These are phyloP conservation scores for Pyrenochaeta sp. DNA, from an alignment of 2,329 filamentous ascomycete genomes.

Conservation along the genomic window DNA sequence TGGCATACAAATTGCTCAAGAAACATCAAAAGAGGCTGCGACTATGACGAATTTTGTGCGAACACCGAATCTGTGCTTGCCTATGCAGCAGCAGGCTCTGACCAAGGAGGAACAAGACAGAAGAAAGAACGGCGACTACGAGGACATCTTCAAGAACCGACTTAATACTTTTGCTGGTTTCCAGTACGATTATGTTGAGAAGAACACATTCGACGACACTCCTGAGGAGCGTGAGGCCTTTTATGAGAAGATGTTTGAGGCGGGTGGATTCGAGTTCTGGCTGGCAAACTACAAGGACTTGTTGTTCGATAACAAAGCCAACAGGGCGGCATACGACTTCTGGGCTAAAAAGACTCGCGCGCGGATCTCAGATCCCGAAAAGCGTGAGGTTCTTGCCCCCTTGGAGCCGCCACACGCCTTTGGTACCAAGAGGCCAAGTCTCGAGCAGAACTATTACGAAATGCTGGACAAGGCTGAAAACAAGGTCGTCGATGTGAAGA, in stretches of 20 bases:
- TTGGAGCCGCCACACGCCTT: conserved; percentile 55
- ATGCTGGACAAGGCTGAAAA: conserved; percentile 55
- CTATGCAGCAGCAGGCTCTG: conserved; percentile 64
- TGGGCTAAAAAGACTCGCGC: conserved; percentile 56
- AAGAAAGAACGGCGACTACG: conserved; percentile 50
- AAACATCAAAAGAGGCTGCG: conserved; percentile 62
- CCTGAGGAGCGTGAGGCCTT: conserved; percentile 55
- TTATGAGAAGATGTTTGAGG: conserved; percentile 53
- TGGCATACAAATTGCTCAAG: conserved; percentile 71
- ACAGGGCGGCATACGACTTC: conserved; percentile 57
- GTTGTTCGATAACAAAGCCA: conserved; percentile 52
- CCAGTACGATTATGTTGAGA: conserved; percentile 63
- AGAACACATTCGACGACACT: conserved; percentile 60
- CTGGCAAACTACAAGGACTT: conserved; percentile 54
- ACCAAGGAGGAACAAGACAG: conserved; percentile 61
- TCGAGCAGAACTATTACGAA: conserved; percentile 60
- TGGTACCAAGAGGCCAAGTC: conserved; percentile 57
- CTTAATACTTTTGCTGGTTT: conserved; percentile 67
- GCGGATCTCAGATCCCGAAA: conserved; percentile 54
- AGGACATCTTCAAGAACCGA: conserved; percentile 61
- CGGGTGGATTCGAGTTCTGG: conserved; percentile 54
- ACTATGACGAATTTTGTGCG: conserved; percentile 69
- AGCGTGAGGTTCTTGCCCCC: conserved; percentile 58
- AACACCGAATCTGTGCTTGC: conserved; percentile 71
- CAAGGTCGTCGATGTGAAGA: conserved; percentile 54